phyloP scores from a whole-genome alignment of 1,139 yeast genomes.

The Pneumocystis canis region DNA sequence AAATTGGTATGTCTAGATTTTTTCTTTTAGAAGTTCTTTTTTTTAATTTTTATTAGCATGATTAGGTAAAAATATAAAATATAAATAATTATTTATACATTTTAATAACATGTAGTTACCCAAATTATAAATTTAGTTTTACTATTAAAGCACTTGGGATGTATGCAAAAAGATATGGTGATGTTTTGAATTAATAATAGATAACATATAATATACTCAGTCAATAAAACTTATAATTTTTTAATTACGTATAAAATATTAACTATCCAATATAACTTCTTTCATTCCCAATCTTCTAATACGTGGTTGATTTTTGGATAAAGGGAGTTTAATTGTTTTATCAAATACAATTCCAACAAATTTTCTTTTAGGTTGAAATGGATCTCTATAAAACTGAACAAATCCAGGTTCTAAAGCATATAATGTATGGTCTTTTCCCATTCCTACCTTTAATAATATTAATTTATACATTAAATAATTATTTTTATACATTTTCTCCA shows the following conservation, averaged over 20 bases:
- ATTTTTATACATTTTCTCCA: conserved; percentile 53
- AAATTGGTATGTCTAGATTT: conserved; percentile 29
- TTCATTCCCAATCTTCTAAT: conserved; percentile 60
- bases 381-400: conserved; percentile 81
- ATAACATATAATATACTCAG: background rate
- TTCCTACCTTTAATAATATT: conserved; percentile 29
- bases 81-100: background rate
- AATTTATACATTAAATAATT: background rate
- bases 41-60: conserved; percentile 24
- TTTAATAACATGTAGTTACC: conserved; percentile 33
- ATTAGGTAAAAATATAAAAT: conserved; percentile 43
- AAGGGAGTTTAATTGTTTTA: conserved; percentile 53
- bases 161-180: conserved; percentile 25
- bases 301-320: conserved; percentile 79
- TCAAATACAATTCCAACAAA: conserved; percentile 76
- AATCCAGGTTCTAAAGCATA: conserved; percentile 86
- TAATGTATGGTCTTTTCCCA: conserved; percentile 88
- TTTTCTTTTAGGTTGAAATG: conserved; percentile 90
- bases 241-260: background rate
- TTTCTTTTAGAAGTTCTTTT: background rate
- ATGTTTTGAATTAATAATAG: background rate
- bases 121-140: conserved; percentile 78
- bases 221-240: background rate
- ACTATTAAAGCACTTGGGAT: conserved; percentile 88
- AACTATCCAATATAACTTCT: background rate